phyloP scores from a whole-genome alignment of 2,329 filamentous ascomycete genomes.

The Scortechinia acanthostroma region DNA sequence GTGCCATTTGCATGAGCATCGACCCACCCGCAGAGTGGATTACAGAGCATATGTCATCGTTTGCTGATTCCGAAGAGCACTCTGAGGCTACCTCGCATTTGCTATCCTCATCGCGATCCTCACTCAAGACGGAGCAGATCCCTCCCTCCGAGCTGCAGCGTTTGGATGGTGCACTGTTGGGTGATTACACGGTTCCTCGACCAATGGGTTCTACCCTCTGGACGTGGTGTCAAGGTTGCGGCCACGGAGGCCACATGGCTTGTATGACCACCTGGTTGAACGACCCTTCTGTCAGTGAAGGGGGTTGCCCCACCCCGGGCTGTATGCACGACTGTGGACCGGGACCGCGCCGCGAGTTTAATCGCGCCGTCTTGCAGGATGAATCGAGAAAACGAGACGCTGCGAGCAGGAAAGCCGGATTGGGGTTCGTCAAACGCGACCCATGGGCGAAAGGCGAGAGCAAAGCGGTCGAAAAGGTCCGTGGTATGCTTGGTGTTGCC shows the following conservation, averaged over 20 bases:
- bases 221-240: conserved; percentile 51
- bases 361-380: conserved; percentile 18
- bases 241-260: conserved; percentile 48
- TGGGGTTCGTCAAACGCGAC: conserved; percentile 29
- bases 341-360: conserved; percentile 31
- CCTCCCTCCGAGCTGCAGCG: conserved; percentile 11
- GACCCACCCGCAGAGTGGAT: conserved; percentile 29
- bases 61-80: conserved; percentile 6
- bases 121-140: not conserved
- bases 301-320: conserved; percentile 47
- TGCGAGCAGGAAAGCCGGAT: conserved; percentile 18
- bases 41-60: conserved; percentile 11
- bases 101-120: not conserved
- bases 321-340: conserved; percentile 52
- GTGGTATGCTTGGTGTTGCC: conserved; percentile 7
- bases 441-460: conserved; percentile 31
- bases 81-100: not conserved
- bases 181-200: conserved; percentile 13
- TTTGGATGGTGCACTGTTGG: conserved; percentile 10
- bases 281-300: conserved; percentile 34
- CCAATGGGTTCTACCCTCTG: conserved; percentile 30
- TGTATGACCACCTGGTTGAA: conserved; percentile 49
- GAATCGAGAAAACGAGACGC: conserved; percentile 20
- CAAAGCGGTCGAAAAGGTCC: conserved; percentile 13
- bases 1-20: conserved; percentile 28